Percentiles rank a stretch among this genome's conserved stretches.
Evolutionary conservation across 768 basidiomycete genomes (phyloP).

Genomic region (Tricholoma terreum): DNA sequence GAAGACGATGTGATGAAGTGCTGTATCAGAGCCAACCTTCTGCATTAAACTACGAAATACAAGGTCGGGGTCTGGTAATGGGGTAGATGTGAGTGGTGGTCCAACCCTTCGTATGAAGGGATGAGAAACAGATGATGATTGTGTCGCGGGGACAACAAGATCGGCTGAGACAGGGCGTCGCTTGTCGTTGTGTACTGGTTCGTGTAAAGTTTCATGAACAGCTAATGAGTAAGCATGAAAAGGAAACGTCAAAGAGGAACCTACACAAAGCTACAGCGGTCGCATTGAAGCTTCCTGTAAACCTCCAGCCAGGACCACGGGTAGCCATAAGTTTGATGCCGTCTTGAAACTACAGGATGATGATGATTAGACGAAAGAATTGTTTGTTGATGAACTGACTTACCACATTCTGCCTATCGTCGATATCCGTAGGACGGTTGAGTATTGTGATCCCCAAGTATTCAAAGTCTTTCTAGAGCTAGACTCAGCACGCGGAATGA

Average conservation of each 20-base stretch:
- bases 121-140: background rate
- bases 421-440: background rate
- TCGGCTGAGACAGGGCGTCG: background rate
- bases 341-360: constrained; percentile 4
- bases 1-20: too few species aligned
- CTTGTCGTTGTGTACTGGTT: constrained; percentile 8
- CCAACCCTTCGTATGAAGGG: constrained; percentile 5
- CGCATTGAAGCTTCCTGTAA: constrained; percentile 10
- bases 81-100: background rate
- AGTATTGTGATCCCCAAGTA: background rate
- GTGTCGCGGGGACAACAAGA: background rate
- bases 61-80: background rate
- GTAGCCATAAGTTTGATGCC: constrained; percentile 8
- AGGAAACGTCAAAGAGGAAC: background rate
- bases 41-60: constrained; percentile 8
- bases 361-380: background rate
- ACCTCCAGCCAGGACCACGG: background rate
- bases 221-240: too few species aligned
- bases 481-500: background rate
- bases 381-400: background rate
- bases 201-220: too few species aligned
- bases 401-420: constrained; percentile 9
- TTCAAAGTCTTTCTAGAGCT: background rate
- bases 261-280: constrained; percentile 12
- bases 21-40: too few species aligned